Evolutionary conservation across 495 filamentous ascomycete species (phyloP), one percentile per base, ranked within the genome.

Genomic region (Parachaetomium inaequale): DNA sequence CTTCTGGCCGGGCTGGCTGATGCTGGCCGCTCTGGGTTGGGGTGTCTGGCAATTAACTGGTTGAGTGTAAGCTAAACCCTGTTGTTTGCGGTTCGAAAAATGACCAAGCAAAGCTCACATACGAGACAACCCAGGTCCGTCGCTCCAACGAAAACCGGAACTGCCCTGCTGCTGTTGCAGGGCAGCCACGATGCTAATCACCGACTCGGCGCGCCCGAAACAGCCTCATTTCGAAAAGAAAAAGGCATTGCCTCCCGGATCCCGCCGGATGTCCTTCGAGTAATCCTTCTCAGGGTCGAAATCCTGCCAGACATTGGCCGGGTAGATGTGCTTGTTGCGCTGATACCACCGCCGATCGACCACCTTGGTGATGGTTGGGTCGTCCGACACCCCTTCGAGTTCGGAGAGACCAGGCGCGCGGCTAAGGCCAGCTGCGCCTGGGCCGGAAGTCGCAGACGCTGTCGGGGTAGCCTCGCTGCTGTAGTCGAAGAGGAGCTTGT

Each of bases 281-380:
- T 97, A 96, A 63, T 97, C 88, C 75, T 87, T 88, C 29, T 87
- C 87, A 2, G 92, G 89, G 62, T 97, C 93, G 74, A 96, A 98
- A 62, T 96, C 89, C 61, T 92, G 91, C 94, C 94, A 98, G 17
- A 94, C 81, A 71, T 90, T 96, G 7, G 93, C 94, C 0, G 94
- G 94, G 74, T 92, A 98, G 51, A 98, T 97, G 66, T 98, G 94
- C 72, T 98, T 98, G 72, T 98, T 96, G 66, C 87, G 82, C 77
- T 96, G 91, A 70, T 97, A 98, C 94, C 94, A 98, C 59, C 94
- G 77, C 49, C 94, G 82, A 76, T 98, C 94, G 2, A 98, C 94
- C 8, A 98, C 94, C 73, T 96, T 98, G 26, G 94, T 98, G 59
- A 90, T 79, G 4, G 84, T 84, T 0, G 91, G 85, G 63, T 98